Evolutionary conservation across 108 stramenopile genomes (phyloP).

Genomic region (Pseudonitzschia pungens): DNA sequence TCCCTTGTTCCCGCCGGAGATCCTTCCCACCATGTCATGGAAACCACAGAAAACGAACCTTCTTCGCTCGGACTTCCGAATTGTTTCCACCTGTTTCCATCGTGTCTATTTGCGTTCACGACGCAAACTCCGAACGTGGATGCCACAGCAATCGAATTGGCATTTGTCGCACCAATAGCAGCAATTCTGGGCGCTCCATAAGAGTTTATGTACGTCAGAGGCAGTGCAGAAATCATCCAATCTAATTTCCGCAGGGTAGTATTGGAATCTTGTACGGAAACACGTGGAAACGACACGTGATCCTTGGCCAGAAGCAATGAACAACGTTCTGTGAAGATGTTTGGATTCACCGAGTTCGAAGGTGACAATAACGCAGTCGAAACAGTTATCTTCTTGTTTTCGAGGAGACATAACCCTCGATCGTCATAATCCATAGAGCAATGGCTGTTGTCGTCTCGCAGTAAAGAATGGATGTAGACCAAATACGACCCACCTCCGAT

Average conservation of each 20-base stretch:
- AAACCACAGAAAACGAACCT: slow-evolving; percentile 35
- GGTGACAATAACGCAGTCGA: slow-evolving; percentile 25
- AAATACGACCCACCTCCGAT: slow-evolving; percentile 2
- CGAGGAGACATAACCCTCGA: neutral
- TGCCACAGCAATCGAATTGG: slow-evolving; percentile 35
- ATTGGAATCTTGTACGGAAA: slow-evolving; percentile 7
- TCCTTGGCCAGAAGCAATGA: slow-evolving; percentile 26
- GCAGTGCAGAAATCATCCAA: slow-evolving; percentile 40
- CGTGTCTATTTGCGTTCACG: neutral
- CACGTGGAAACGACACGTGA: slow-evolving; percentile 26
- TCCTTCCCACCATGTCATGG: slow-evolving; percentile 51
- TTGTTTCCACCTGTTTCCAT: slow-evolving; percentile 30
- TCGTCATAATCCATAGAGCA: neutral
- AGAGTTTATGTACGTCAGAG: slow-evolving; percentile 21
- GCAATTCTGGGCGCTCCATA: slow-evolving; percentile 33
- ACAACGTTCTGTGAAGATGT: slow-evolving; percentile 12
- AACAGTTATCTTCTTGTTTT: slow-evolving; percentile 14
- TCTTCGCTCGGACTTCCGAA: slow-evolving; percentile 37
- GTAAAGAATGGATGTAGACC: slow-evolving; percentile 21
- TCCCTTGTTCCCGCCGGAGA: neutral
- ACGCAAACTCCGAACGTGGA: slow-evolving; percentile 32
- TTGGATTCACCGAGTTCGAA: neutral
- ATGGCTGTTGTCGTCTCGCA: slow-evolving; percentile 1
- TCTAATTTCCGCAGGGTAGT: slow-evolving; percentile 18
- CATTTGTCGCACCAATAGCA: slow-evolving; percentile 5